A percentile compares a stretch with the other conserved stretches of the same genome.
Conservation (phyloP, 2,329 filamentous ascomycete genomes). For the Emydomyces testavorans region DNA sequence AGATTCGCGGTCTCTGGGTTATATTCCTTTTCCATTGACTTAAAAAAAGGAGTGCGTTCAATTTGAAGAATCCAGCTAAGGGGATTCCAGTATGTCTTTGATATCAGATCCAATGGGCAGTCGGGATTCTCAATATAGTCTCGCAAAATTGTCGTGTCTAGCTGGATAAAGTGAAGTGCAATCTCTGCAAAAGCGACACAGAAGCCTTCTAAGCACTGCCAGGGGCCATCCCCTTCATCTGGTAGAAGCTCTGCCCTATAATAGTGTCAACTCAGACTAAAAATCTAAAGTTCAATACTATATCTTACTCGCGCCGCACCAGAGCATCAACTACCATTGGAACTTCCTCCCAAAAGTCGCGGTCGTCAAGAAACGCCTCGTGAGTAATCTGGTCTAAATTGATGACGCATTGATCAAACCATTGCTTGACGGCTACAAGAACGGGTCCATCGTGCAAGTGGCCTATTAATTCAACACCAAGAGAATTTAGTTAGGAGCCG, state of each 20-base stretch:
- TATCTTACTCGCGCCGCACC: conserved; percentile 30
- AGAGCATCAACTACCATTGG: conserved; percentile 32
- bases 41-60: conserved; percentile 29
- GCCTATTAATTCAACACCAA: conserved; percentile 19
- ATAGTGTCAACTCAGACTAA: not conserved
- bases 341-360: conserved; percentile 37
- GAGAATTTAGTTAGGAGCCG: not conserved
- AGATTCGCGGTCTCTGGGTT: conserved; percentile 22
- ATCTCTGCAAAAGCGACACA: conserved; percentile 32
- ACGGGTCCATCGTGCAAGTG: conserved; percentile 23
- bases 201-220: conserved; percentile 32
- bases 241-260: conserved; percentile 25
- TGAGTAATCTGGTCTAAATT: conserved; percentile 27
- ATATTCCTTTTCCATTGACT: conserved; percentile 24
- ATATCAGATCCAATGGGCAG: conserved; percentile 23
- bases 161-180: conserved; percentile 31
- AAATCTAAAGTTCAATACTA: not conserved
- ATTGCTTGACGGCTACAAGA: conserved; percentile 31
- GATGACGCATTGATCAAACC: conserved; percentile 32
- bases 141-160: conserved; percentile 30
- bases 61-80: conserved; percentile 29
- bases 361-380: conserved; percentile 30
- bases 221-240: conserved; percentile 23
- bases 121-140: conserved; percentile 24
- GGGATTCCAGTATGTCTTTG: conserved; percentile 26